These are phyloP conservation scores for Sporothrix pseudoabietina DNA, from an alignment of 2,329 filamentous ascomycete species.

Conservation along the genomic window DNA sequence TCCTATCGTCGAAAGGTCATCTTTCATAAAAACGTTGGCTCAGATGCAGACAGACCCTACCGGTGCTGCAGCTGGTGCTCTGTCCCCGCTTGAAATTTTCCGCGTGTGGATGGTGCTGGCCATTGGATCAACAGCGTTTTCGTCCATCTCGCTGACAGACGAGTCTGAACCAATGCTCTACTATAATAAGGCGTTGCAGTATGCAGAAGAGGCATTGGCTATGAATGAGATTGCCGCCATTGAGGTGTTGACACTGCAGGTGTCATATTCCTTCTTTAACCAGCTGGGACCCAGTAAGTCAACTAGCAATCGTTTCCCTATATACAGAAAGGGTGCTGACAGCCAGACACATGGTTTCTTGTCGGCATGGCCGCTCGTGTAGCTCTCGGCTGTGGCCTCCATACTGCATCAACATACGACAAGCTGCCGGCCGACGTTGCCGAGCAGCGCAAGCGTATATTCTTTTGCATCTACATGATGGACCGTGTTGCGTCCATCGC, in stretches of 20 bases:
- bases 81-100: conserved; percentile 44
- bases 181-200: conserved; percentile 49
- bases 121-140: conserved; percentile 51
- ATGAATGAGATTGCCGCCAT: conserved; percentile 48
- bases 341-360: conserved; percentile 43
- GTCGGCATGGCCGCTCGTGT: conserved; percentile 49
- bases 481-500: conserved; percentile 50
- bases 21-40: conserved; percentile 43
- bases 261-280: conserved; percentile 54
- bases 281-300: conserved; percentile 48
- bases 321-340: neutral
- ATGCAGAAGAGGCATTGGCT: conserved; percentile 45
- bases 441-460: conserved; percentile 47
- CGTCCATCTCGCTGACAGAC: conserved; percentile 47
- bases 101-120: conserved; percentile 54
- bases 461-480: conserved; percentile 55
- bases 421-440: conserved; percentile 40
- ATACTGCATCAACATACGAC: conserved; percentile 42
- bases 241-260: conserved; percentile 50
- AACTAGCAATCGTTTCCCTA: neutral
- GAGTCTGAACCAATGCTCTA: conserved; percentile 48
- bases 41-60: conserved; percentile 40
- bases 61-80: conserved; percentile 35
- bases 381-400: conserved; percentile 42
- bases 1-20: conserved; percentile 45